A percentile compares a stretch with the other conserved stretches of the same genome.
Conservation (phyloP, 805 yeast genomes). For the Kodamaea lidongshanica region DNA sequence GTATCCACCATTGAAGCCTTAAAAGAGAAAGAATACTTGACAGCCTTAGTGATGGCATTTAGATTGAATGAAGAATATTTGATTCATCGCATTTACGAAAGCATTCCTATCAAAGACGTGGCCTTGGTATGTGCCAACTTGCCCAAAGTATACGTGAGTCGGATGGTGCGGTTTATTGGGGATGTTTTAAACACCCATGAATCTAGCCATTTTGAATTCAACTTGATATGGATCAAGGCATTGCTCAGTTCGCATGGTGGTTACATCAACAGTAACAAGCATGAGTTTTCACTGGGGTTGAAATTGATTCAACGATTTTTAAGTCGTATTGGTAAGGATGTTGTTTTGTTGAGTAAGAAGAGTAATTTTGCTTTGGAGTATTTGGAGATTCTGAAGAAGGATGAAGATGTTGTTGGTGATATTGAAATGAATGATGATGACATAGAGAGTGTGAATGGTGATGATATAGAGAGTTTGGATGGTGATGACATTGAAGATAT, state of each 20-base stretch:
- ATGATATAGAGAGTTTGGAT: conserved; percentile 14
- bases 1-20: conserved; percentile 60
- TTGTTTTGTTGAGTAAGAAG: conserved; percentile 47
- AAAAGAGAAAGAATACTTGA: conserved; percentile 49
- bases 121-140: conserved; percentile 58
- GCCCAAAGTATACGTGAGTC: conserved; percentile 71
- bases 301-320: conserved; percentile 72
- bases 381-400: conserved; percentile 23
- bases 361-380: conserved; percentile 53
- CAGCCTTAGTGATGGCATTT: conserved; percentile 87
- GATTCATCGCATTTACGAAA: conserved; percentile 67
- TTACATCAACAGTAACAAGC: conserved; percentile 57
- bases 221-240: conserved; percentile 71
- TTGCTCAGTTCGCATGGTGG: conserved; percentile 71
- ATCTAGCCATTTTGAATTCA: conserved; percentile 80
- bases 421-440: conserved; percentile 3
- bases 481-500: conserved; percentile 18
- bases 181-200: conserved; percentile 47
- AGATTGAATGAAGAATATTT: conserved; percentile 78
- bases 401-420: conserved; percentile 16
- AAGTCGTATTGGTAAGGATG: conserved; percentile 66
- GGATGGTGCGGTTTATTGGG: conserved; percentile 65
- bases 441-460: conserved; percentile 13
- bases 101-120: conserved; percentile 66
- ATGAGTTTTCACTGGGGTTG: conserved; percentile 55